Evolutionary conservation across 1,284 basidiomycete species (phyloP), one percentile per base, ranked within the genome.

Genomic region (Leccinum huronense): DNA sequence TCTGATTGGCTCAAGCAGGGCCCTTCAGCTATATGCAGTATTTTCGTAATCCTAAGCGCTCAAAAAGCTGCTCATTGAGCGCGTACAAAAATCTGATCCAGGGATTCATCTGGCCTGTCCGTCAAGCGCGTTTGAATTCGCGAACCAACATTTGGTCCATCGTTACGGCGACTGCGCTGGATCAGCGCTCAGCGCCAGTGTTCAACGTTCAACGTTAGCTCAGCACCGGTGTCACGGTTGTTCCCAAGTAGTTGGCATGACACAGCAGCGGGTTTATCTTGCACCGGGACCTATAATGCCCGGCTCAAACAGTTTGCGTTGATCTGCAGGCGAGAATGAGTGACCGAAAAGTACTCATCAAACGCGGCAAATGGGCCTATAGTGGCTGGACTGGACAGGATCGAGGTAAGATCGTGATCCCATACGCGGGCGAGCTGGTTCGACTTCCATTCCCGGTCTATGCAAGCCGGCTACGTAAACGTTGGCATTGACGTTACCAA

Each of bases 351-450:
- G 8, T 13, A 31, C 5, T 31, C 8, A 13, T 40, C 38, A 40
- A 40, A 8, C 6, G 38, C 16, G 38, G 14, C 10, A 36, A 36
- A 36, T 2, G 34, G 11, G 34, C 8, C 33, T 9, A 31, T 7
- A 23, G 23, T 23, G 23, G 23, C 23, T 23, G 23, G 38, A 42
- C 40, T 42, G 42, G n/a, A 19, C 42, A 11, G 42, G n/a, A 19
- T 45, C n/a, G 42, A 19, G 42, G 19, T 19, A 19, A 45, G 16
- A 57, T 60, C 14, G 36, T 40, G 38, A 40, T 58, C 57, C 36
- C 38, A 6, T 16, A 14, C 38, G 55, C 42, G 16, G 59, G 38
- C 31, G 68, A 73, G 27, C 73, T 34, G 60, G 73, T 61, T 72
- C 68, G 57, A 8, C 63, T 72, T 42, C 68, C 40, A 54, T 31